phyloP scores from a whole-genome alignment of 495 filamentous ascomycete species.

The Aspergillus incahuasiensis region DNA sequence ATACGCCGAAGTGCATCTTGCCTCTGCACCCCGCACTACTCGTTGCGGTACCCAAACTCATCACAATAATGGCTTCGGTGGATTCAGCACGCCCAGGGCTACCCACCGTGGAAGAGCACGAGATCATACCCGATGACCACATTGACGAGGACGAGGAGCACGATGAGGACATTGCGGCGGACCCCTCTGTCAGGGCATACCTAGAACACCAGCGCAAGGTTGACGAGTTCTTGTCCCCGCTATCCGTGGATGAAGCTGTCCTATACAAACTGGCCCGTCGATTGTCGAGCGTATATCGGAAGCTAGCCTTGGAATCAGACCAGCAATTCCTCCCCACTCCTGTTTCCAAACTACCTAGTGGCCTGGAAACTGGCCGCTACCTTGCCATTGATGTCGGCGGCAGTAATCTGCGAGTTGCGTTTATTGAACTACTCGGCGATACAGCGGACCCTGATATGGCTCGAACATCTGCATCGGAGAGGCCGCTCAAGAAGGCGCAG shows the following conservation, averaged over 20 bases:
- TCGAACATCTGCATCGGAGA: slow-evolving; percentile 32
- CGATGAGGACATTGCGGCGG: slow-evolving; percentile 34
- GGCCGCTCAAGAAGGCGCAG: slow-evolving; percentile 43
- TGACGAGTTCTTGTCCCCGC: slow-evolving; percentile 37
- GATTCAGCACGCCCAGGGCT: slow-evolving; percentile 28
- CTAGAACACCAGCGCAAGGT: slow-evolving; percentile 31
- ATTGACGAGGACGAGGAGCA: slow-evolving; percentile 43
- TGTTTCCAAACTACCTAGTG: slow-evolving; percentile 64
- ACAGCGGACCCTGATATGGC: slow-evolving; percentile 32
- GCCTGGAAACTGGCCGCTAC: slow-evolving; percentile 62
- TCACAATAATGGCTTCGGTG: slow-evolving; percentile 27
- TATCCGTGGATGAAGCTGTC: slow-evolving; percentile 38
- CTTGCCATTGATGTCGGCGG: slow-evolving; percentile 79
- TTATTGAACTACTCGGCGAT: slow-evolving; percentile 63
- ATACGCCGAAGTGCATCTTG: slow-evolving; percentile 3
- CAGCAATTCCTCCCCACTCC: slow-evolving; percentile 78
- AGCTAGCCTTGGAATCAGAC: slow-evolving; percentile 59
- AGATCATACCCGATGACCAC: slow-evolving; percentile 32
- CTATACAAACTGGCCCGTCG: slow-evolving; percentile 58
- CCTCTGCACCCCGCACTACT: slow-evolving; percentile 8
- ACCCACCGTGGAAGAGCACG: slow-evolving; percentile 33
- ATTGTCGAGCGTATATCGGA: slow-evolving; percentile 55
- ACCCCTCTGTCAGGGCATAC: slow-evolving; percentile 29
- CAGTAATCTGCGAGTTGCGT: slow-evolving; percentile 74
- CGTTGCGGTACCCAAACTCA: not conserved